phyloP scores from a whole-genome alignment of 192 early-diverging fungal species.

The Backusella morwellensis region DNA sequence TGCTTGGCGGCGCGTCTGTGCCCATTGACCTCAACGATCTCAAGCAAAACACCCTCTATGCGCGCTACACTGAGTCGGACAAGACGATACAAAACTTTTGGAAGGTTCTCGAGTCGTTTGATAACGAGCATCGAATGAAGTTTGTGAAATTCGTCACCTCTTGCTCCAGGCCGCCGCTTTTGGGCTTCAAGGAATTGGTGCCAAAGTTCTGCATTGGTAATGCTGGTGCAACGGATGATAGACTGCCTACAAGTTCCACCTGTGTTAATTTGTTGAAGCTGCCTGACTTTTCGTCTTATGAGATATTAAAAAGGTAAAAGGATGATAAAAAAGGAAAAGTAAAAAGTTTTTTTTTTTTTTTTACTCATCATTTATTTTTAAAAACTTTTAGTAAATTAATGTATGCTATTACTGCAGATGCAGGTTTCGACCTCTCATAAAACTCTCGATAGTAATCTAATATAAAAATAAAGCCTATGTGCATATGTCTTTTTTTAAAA shows the following conservation, averaged over 20 bases:
- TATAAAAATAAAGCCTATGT: neutral
- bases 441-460: neutral
- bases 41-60: conserved; percentile 69
- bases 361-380: conserved; percentile 1
- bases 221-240: conserved; percentile 62
- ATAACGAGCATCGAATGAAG: conserved; percentile 44
- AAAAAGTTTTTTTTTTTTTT: neutral
- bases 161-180: conserved; percentile 84
- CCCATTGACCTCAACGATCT: conserved; percentile 81
- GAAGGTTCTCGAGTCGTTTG: conserved; percentile 42
- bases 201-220: conserved; percentile 72
- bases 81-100: conserved; percentile 76
- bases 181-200: conserved; percentile 81
- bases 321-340: neutral
- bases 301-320: conserved; percentile 53
- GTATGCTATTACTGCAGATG: conserved; percentile 82
- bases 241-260: conserved; percentile 80
- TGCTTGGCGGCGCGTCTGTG: conserved; percentile 77
- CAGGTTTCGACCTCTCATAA: conserved; percentile 91
- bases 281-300: conserved; percentile 66
- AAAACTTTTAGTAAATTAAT: conserved; percentile 63
- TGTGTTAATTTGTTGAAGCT: conserved; percentile 93
- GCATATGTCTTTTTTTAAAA: neutral
- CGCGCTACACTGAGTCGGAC: conserved; percentile 67
- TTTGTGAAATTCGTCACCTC: conserved; percentile 89